phyloP scores from a whole-genome alignment of 495 filamentous ascomycete genomes.

The Xylaria flabelliformis region DNA sequence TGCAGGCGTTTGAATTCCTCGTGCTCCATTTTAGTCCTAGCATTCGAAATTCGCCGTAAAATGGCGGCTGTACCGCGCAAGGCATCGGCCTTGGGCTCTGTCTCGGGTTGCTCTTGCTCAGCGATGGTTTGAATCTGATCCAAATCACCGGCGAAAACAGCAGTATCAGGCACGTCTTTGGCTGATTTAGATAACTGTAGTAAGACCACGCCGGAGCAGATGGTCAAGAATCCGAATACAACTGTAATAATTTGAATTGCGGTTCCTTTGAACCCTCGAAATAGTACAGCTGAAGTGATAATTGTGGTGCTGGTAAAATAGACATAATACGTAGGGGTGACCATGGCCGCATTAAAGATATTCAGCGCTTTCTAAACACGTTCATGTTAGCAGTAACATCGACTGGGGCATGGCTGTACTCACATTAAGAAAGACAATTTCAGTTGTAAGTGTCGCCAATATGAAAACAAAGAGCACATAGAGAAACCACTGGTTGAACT shows the following conservation, averaged over 20 bases:
- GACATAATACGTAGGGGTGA: constrained; percentile 98
- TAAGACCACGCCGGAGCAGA: constrained; percentile 94
- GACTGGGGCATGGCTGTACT: constrained; percentile 42
- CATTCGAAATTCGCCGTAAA: constrained; percentile 78
- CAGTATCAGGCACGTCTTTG: constrained; percentile 94
- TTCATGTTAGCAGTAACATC: constrained; percentile 2
- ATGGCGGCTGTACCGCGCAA: constrained; percentile 93
- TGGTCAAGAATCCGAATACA: constrained; percentile 91
- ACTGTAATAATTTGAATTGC: constrained; percentile 82
- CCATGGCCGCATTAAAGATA: constrained; percentile 94
- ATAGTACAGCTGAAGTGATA: constrained; percentile 88
- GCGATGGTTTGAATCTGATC: constrained; percentile 95
- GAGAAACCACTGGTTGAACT: constrained; percentile 98
- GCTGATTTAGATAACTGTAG: constrained; percentile 97
- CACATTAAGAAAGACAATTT: constrained; percentile 96
- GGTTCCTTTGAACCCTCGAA: constrained; percentile 92
- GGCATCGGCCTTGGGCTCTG: constrained; percentile 93
- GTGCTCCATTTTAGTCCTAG: constrained; percentile 77
- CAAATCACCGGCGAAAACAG: constrained; percentile 90
- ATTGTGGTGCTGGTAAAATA: constrained; percentile 96
- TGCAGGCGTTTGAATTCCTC: constrained; percentile 81
- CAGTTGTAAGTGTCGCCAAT: constrained; percentile 81
- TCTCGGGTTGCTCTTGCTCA: constrained; percentile 92
- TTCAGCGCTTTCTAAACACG: constrained; percentile 91
- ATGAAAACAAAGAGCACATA: constrained; percentile 94